A percentile compares a stretch with the other conserved stretches of the same genome.
These are phyloP conservation scores for Clavispora fructus DNA, from an alignment of 805 yeast genomes.

Conservation along the genomic window DNA sequence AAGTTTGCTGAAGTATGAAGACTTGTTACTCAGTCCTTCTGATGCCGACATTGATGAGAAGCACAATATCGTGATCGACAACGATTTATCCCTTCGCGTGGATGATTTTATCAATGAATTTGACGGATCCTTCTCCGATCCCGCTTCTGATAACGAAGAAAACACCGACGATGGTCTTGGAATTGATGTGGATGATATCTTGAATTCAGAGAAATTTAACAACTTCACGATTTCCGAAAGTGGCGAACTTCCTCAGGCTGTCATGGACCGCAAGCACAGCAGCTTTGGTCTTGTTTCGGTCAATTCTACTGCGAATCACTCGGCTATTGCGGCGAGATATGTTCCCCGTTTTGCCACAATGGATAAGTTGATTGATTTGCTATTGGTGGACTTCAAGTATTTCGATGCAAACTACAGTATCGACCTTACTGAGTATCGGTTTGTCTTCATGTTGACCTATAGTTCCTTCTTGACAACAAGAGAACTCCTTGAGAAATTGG, in stretches of 20 bases:
- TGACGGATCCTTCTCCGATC: constrained; percentile 1
- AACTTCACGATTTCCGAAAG: constrained; percentile 18
- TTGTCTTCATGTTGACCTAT: constrained; percentile 38
- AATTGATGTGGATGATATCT: constrained; percentile 39
- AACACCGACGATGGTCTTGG: constrained; percentile 32
- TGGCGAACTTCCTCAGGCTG: constrained; percentile 5
- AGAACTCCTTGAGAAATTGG: constrained; percentile 34
- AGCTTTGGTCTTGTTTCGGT: constrained; percentile 18
- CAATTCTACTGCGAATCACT: constrained; percentile 3
- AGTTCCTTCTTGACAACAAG: constrained; percentile 36
- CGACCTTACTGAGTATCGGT: constrained; percentile 37
- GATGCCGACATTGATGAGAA: constrained; percentile 5
- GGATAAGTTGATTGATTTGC: constrained; percentile 71
- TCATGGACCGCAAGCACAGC: constrained; percentile 10
- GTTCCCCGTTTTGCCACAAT: constrained; percentile 53
- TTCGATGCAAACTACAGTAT: constrained; percentile 37
- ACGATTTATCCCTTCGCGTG: constrained; percentile 29
- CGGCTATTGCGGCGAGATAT: constrained; percentile 7
- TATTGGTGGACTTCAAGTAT: constrained; percentile 66
- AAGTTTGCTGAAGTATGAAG: constrained; percentile 31
- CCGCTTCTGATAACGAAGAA: not conserved
- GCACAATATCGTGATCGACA: constrained; percentile 25
- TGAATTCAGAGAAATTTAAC: constrained; percentile 35
- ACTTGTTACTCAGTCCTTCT: constrained; percentile 10
- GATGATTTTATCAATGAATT: constrained; percentile 27